Base-by-base conservation (phyloP, 208 protist genomes). In the Strigomonas culicis region DNA sequence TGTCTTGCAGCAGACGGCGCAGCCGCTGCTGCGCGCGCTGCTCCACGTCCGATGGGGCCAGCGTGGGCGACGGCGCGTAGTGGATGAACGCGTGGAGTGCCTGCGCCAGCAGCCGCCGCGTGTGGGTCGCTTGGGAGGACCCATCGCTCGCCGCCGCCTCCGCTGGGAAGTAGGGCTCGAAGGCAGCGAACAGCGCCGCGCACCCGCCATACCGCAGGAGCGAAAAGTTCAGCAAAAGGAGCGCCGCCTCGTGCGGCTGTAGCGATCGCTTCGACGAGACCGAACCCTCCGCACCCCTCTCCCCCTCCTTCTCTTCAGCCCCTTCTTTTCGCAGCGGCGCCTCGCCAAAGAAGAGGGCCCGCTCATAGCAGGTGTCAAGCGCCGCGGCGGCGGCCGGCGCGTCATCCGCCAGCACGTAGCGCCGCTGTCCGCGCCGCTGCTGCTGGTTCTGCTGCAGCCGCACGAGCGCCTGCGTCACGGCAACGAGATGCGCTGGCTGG, bases 401-500 rank as follows among this genome's bases (percentile, higher is more conserved):
- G 19, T 72, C 67, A 1, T 69, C 61, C 68, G 67, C 34, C 25
- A 68, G 28, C 13, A 57, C 31, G 10, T 55, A 41, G n/a, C 31
- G 36, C 24, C 39, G 4, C 19, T 63, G 53, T 28, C 44, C 34
- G 1, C 63, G 7, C 24, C 49, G 31, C 21, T 68, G 21, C 44
- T 15, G 2, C 52, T 27, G 50, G 44, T 28, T 11, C n/a, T 2
- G 11, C 60, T 65, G 41, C 10, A 79, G 28, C 21, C 82, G 65
- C 21, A 15, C 56, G 13, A 84, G 43, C 13, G 68, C 74, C 27
- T 84, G 75, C 11, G 82, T 41, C 58, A 92, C 82, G 2, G 85
- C 83, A 59, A 95, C 63, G 11, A 92, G 66, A n/a, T 95, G 88
- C 17, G 51, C 43, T 28, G 77, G 49, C 27, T 77, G 63, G n/a